phyloP scores from a whole-genome alignment of 73 alveolate species.

The Tetrahymena malaccensis region DNA sequence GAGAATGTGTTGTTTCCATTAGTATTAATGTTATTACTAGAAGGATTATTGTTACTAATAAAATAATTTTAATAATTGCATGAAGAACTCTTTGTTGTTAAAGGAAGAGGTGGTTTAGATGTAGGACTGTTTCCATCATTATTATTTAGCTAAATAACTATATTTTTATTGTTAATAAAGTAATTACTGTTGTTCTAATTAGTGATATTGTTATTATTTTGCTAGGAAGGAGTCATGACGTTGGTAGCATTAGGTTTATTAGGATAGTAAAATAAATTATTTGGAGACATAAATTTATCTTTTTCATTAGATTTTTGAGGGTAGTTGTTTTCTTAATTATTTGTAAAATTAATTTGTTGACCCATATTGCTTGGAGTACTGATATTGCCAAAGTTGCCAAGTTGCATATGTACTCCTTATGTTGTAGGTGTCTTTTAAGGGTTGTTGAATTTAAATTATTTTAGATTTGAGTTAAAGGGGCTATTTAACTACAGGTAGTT shows the following conservation, averaged over 20 bases:
- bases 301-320: not conserved
- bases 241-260: not conserved
- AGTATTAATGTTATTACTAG: not conserved
- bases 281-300: not conserved
- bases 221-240: not conserved
- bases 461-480: not conserved
- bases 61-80: not conserved
- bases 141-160: not conserved
- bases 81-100: not conserved
- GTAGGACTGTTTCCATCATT: not conserved
- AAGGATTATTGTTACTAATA: not conserved
- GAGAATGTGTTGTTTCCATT: not conserved
- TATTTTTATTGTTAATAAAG: not conserved
- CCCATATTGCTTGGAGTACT: not conserved
- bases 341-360: not conserved
- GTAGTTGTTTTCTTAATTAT: not conserved
- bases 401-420: not conserved
- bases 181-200: not conserved
- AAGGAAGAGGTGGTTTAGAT: not conserved
- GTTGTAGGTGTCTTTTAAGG: not conserved
- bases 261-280: not conserved
- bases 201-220: not conserved
- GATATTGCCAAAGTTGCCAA: not conserved
- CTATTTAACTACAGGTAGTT: not conserved
- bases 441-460: not conserved